Evolutionary conservation across 2,329 filamentous ascomycete genomes (phyloP).

Genomic region (Claviceps citrina): DNA sequence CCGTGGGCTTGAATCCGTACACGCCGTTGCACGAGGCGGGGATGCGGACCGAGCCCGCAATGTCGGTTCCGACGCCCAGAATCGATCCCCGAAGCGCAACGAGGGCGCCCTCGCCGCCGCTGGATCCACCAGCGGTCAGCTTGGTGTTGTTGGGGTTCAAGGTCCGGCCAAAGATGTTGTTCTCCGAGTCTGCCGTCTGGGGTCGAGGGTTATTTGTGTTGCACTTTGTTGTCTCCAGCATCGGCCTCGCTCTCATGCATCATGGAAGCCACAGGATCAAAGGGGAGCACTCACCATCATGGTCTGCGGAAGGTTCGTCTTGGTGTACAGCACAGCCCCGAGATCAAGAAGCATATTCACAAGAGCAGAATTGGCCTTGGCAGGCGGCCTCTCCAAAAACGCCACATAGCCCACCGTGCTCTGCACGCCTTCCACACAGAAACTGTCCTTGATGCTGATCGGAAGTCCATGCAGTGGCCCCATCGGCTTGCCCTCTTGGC

Average conservation of each 20-base stretch:
- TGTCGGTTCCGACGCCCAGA: conserved; percentile 13
- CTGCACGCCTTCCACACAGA: conserved; percentile 10
- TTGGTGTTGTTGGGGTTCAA: conserved; percentile 20
- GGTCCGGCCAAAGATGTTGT: conserved; percentile 15
- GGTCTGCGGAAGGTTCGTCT: conserved; percentile 41
- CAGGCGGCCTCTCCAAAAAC: conserved; percentile 11
- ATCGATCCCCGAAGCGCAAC: conserved; percentile 12
- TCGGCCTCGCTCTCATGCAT: too few species aligned
- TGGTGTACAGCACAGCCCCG: conserved; percentile 17
- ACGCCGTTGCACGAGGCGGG: conserved; percentile 39
- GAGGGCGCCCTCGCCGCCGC: conserved; percentile 13
- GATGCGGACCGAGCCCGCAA: conserved; percentile 33
- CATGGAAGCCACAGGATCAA: background rate
- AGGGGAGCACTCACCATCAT: conserved; percentile 38
- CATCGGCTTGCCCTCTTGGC: conserved; percentile 5
- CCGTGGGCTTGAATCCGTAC: conserved; percentile 39
- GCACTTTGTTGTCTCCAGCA: too few species aligned
- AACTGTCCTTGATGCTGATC: conserved; percentile 15
- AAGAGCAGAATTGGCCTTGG: conserved; percentile 11
- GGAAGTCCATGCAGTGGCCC: conserved; percentile 14
- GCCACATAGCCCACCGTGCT: conserved; percentile 14
- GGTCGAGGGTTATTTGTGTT: background rate
- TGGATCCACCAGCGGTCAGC: conserved; percentile 12
- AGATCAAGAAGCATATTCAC: conserved; percentile 13
- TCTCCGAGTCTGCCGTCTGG: conserved; percentile 24